Evolutionary conservation across 1,139 yeast species (phyloP).

Genomic region (Fermentozyma sake): DNA sequence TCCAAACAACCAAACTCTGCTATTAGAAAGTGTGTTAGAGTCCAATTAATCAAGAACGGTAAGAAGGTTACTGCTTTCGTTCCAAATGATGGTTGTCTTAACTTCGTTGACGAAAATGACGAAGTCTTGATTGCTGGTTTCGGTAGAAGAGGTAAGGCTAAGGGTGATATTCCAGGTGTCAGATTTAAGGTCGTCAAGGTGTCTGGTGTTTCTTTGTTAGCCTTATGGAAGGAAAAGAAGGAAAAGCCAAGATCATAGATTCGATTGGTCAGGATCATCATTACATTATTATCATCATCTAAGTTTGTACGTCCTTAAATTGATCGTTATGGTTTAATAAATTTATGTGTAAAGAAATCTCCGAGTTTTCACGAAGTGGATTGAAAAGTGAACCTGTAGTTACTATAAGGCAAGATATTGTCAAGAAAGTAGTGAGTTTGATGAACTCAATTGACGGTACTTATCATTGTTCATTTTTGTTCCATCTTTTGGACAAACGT

Average conservation of each 20-base stretch:
- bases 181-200: conserved; percentile 99
- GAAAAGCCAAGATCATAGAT: conserved; percentile 98
- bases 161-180: conserved; percentile 99
- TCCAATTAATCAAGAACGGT: conserved; percentile 99
- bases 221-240: conserved; percentile 99
- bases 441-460: no score
- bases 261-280: no score
- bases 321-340: no score
- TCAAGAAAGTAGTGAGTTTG: no score
- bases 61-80: conserved; percentile 99
- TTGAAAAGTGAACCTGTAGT: no score
- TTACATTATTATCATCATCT: no score
- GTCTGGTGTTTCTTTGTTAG: conserved; percentile 99
- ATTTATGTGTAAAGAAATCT: no score
- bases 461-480: no score
- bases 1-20: conserved; percentile 99
- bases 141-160: conserved; percentile 99
- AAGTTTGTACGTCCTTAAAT: no score
- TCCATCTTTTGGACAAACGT: no score
- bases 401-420: no score
- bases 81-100: conserved; percentile 99
- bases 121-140: conserved; percentile 99
- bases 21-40: conserved; percentile 99
- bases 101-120: conserved; percentile 99
- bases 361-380: no score